Evolutionary conservation across 352 stramenopile genomes (phyloP).

Genomic region (Salisapilia sapeloensis): DNA sequence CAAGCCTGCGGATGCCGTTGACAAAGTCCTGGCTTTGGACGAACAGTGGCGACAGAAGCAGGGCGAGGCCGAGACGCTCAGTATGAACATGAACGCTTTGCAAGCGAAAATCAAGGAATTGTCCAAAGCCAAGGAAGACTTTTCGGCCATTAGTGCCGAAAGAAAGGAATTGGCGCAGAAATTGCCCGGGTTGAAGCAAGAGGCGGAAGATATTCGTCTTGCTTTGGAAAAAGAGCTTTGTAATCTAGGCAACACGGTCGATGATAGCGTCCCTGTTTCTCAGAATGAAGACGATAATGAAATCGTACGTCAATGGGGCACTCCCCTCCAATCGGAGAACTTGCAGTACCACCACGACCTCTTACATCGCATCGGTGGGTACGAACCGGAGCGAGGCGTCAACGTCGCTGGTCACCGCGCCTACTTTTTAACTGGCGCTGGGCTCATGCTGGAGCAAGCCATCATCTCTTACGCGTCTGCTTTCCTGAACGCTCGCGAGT

Average conservation of each 20-base stretch:
- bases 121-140: conserved; percentile 79
- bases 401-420: conserved; percentile 93
- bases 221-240: conserved; percentile 57
- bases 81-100: conserved; percentile 77
- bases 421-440: conserved; percentile 98
- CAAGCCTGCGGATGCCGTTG: conserved; percentile 86
- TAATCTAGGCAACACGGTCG: conserved; percentile 96
- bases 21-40: conserved; percentile 90
- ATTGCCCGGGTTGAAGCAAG: conserved; percentile 61
- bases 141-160: conserved; percentile 62
- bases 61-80: conserved; percentile 67
- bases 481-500: conserved; percentile 91
- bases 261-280: conserved; percentile 90
- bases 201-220: conserved; percentile 59
- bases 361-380: conserved; percentile 97
- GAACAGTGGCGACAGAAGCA: conserved; percentile 81
- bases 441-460: conserved; percentile 97
- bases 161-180: conserved; percentile 53
- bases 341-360: conserved; percentile 92
- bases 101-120: conserved; percentile 80
- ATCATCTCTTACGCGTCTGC: conserved; percentile 98
- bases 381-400: conserved; percentile 94
- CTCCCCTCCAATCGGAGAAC: conserved; percentile 44
- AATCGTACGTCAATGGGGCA: conserved; percentile 79
- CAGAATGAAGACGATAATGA: conserved; percentile 95